Percentiles rank a stretch among this genome's conserved stretches.
phyloP scores from a whole-genome alignment of 2,329 filamentous ascomycete species.

The Penicillium sp. region DNA sequence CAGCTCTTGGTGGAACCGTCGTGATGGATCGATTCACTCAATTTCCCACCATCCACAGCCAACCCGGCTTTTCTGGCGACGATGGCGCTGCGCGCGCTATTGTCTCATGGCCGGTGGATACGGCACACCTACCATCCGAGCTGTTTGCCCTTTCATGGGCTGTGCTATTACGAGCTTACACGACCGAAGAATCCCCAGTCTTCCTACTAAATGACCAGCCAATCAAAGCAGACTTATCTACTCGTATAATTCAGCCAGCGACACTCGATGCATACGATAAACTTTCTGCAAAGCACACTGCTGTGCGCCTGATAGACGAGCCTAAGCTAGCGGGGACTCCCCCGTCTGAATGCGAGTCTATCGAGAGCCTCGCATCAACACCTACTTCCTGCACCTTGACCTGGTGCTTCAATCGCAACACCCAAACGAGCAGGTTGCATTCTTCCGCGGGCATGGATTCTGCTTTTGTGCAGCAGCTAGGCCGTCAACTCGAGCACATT shows the following conservation, averaged over 20 bases:
- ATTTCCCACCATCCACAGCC: constrained; percentile 20
- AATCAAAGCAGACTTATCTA: constrained; percentile 28
- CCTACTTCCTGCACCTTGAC: constrained; percentile 21
- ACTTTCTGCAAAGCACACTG: constrained; percentile 23
- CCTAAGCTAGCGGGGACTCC: neutral
- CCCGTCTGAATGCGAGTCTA: neutral
- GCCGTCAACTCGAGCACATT: constrained; percentile 30
- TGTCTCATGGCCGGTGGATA: constrained; percentile 21
- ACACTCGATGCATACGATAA: constrained; percentile 14
- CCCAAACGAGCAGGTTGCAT: constrained; percentile 28
- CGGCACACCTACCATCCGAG: constrained; percentile 18
- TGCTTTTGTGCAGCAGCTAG: constrained; percentile 30
- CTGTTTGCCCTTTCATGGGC: constrained; percentile 33
- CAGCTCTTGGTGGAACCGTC: neutral
- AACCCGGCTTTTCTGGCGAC: constrained; percentile 4
- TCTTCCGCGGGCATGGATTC: constrained; percentile 27
- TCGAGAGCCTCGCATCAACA: neutral
- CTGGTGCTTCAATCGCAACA: constrained; percentile 24
- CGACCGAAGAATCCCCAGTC: constrained; percentile 35
- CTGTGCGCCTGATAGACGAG: constrained; percentile 24
- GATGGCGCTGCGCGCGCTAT: constrained; percentile 15
- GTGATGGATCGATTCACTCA: constrained; percentile 28
- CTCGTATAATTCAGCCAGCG: constrained; percentile 19
- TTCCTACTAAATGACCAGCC: constrained; percentile 32
- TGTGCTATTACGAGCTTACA: constrained; percentile 30